Base-by-base conservation (phyloP, 495 filamentous ascomycete species). In the Xylaria bambusicola region DNA sequence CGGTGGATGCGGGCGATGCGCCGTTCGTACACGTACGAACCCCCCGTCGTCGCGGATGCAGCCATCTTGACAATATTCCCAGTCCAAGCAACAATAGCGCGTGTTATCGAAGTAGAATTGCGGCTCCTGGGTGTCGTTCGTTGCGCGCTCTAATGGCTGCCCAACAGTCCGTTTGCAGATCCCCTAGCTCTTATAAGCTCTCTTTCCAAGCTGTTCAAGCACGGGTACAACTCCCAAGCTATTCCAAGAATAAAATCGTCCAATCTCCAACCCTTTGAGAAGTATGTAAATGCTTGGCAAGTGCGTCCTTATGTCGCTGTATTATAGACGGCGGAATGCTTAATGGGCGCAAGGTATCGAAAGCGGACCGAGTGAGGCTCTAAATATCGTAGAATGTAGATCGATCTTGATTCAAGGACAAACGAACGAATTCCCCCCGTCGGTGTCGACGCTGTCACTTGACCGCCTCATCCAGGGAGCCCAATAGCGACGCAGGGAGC, bases 1-100 rank as follows among this genome's bases (percentile, higher is more conserved):
- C 83, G 84, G 60, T 88, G 84, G 31, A 85, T 78, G 33, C 77
- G 77, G 41, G 75, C 62, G 42, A 79, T 59, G 50, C 71, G 70
- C 59, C 73, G 78, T 53, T 72, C 71, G 64, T 76, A 77, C 62
- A 75, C 68, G 63, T 71, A 63, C 53, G 75, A 74, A 44, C 59
- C 58, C 29, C 67, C 61, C 33, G 71, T 75, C 42, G 67, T 65
- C 29, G 73, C 68, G 41, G 78, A 78, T 20, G 73, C 74, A 59
- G 76, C 78, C 66, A 75, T 74, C 55, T 49, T 54, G 55, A 33
- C 29, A 10, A 33, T 5, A 10, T 33, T 33, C 10, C 5, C 5
- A 5, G 17, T 7, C 6, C 6, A 15, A 52, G 5, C 17, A 10
- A 23, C 21, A 12, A n/a, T 18, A 10, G 49, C 33, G 17, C 17